Percentiles rank a stretch among this genome's conserved stretches.
Conservation (phyloP, 805 yeast species). For the Metschnikowia drakensbergensis region DNA sequence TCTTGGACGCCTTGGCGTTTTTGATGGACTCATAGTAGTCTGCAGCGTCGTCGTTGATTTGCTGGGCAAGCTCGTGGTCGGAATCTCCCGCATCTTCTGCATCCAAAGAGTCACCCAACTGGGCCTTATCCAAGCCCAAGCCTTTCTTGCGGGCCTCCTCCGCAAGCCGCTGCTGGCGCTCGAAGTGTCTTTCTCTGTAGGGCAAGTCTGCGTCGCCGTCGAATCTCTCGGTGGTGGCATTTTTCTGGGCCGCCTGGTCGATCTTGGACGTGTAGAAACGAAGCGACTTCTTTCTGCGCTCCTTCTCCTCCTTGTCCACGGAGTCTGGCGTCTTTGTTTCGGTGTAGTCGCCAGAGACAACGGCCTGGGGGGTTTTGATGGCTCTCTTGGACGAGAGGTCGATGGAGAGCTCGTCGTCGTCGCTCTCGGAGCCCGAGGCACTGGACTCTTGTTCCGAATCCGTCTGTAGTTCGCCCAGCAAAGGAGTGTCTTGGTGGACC, state of each 20-base stretch:
- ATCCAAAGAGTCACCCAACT: slow-evolving; percentile 56
- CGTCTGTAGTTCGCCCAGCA: slow-evolving; percentile 15
- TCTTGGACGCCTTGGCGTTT: slow-evolving; percentile 44
- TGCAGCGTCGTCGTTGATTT: slow-evolving; percentile 43
- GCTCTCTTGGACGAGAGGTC: slow-evolving; percentile 45
- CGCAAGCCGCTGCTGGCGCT: slow-evolving; percentile 79
- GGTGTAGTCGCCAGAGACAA: slow-evolving; percentile 48
- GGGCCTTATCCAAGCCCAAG: slow-evolving; percentile 39
- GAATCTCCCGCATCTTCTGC: slow-evolving; percentile 46
- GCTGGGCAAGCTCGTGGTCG: slow-evolving; percentile 43
- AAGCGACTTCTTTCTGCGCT: slow-evolving; percentile 70
- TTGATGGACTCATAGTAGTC: slow-evolving; percentile 59
- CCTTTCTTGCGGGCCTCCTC: slow-evolving; percentile 92
- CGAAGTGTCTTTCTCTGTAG: slow-evolving; percentile 83
- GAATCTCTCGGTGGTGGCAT: slow-evolving; percentile 45
- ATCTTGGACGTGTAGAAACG: slow-evolving; percentile 96
- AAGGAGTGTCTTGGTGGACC: slow-evolving; percentile 9
- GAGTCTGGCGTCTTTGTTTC: slow-evolving; percentile 68
- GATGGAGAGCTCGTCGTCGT: slow-evolving; percentile 44
- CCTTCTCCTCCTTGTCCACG: slow-evolving; percentile 83
- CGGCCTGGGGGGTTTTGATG: slow-evolving; percentile 31
- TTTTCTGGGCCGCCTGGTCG: slow-evolving; percentile 71
- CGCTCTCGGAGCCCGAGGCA: slow-evolving; percentile 10
- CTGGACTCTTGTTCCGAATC: slow-evolving; percentile 20
- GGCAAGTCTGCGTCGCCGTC: slow-evolving; percentile 91